phyloP scores from a whole-genome alignment of 352 stramenopile genomes.

The Phytopythium kandeliae region DNA sequence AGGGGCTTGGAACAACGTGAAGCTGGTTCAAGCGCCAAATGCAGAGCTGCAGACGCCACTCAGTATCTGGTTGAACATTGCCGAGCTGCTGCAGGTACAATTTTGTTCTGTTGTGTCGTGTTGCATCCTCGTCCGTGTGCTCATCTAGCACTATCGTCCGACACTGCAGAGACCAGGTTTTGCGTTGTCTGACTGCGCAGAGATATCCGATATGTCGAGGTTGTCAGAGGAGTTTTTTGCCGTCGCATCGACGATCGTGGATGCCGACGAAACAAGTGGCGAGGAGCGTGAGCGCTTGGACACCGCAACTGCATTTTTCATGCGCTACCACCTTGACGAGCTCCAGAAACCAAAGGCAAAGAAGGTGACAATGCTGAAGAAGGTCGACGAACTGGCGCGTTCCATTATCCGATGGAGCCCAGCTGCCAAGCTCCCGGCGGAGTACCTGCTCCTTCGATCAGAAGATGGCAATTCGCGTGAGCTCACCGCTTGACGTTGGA shows the following conservation, averaged over 20 bases:
- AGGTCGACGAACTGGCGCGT: constrained; percentile 39
- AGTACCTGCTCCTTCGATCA: constrained; percentile 66
- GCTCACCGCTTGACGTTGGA: constrained; percentile 8
- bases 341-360: constrained; percentile 38
- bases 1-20: constrained; percentile 23
- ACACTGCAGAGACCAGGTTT: constrained; percentile 40
- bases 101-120: not conserved
- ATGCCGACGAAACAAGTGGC: constrained; percentile 10
- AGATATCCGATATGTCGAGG: constrained; percentile 20
- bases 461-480: constrained; percentile 71
- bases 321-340: constrained; percentile 54
- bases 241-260: constrained; percentile 18
- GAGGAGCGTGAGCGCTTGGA: constrained; percentile 31
- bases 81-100: constrained; percentile 73
- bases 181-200: constrained; percentile 40
- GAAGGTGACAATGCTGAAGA: constrained; percentile 29
- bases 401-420: constrained; percentile 57
- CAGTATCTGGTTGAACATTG: constrained; percentile 66
- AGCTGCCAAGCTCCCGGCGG: constrained; percentile 41
- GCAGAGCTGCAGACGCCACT: constrained; percentile 52
- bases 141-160: constrained; percentile 6
- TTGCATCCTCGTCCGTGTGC: not conserved
- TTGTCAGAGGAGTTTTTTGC: constrained; percentile 49
- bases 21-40: constrained; percentile 45
- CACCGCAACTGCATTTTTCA: constrained; percentile 53